A percentile compares a stretch with the other conserved stretches of the same genome.
phyloP scores from a whole-genome alignment of 306 rosid species.

The Nissolia schottii region DNA sequence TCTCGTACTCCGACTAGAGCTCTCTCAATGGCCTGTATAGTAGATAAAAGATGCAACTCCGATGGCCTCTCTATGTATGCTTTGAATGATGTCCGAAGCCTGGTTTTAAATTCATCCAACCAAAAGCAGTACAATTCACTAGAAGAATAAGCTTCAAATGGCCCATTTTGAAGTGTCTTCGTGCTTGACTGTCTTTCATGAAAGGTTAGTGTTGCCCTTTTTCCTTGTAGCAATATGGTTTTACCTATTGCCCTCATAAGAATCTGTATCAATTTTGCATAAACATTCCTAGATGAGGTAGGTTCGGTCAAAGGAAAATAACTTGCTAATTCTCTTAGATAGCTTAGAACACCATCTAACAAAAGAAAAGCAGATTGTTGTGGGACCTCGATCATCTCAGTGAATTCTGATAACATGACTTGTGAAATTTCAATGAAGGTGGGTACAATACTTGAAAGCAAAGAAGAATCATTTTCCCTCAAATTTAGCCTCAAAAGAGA shows the following conservation, averaged over 20 bases:
- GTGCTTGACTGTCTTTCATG: slow-evolving; percentile 64
- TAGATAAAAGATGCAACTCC: slow-evolving; percentile 68
- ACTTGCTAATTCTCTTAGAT: slow-evolving; percentile 64
- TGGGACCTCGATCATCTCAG: slow-evolving; percentile 52
- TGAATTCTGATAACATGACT: slow-evolving; percentile 59
- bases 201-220: slow-evolving; percentile 63
- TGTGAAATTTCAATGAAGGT: slow-evolving; percentile 51
- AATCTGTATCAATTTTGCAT: slow-evolving; percentile 53
- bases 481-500: slow-evolving; percentile 65
- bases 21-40: slow-evolving; percentile 72
- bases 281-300: slow-evolving; percentile 46
- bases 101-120: slow-evolving; percentile 64
- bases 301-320: slow-evolving; percentile 64
- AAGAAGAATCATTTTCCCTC: slow-evolving; percentile 35
- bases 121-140: slow-evolving; percentile 29
- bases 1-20: slow-evolving; percentile 71
- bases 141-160: slow-evolving; percentile 48
- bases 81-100: slow-evolving; percentile 65
- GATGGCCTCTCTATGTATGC: slow-evolving; percentile 59
- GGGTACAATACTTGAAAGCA: slow-evolving; percentile 46
- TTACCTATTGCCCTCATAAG: slow-evolving; percentile 73
- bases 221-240: slow-evolving; percentile 77
- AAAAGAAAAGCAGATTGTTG: slow-evolving; percentile 61
- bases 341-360: slow-evolving; percentile 73
- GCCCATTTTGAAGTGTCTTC: slow-evolving; percentile 45